These are phyloP conservation scores for Yamadazyma olivae DNA, from an alignment of 805 yeast genomes.

Conservation along the genomic window DNA sequence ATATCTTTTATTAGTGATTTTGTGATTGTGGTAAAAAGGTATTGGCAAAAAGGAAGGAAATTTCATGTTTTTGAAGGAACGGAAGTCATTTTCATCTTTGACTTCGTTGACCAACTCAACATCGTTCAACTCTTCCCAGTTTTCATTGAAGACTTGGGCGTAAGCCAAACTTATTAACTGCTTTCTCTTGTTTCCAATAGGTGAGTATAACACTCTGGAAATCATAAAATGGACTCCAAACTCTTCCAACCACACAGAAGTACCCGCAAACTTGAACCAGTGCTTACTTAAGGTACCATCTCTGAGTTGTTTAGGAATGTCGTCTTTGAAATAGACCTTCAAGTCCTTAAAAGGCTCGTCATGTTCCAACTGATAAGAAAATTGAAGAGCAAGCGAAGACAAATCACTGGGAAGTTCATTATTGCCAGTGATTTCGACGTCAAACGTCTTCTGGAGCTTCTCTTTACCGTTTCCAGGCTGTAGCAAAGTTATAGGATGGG, in stretches of 20 bases:
- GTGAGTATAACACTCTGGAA: constrained; percentile 40
- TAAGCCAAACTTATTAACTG: constrained; percentile 41
- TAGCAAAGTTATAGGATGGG: constrained; percentile 5
- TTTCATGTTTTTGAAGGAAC: constrained; percentile 5
- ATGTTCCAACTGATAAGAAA: constrained; percentile 5
- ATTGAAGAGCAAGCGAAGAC: constrained; percentile 5
- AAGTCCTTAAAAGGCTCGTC: constrained; percentile 18
- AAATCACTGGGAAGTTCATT: constrained; percentile 7
- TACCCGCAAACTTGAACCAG: constrained; percentile 50
- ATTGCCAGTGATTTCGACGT: constrained; percentile 8
- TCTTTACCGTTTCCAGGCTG: constrained; percentile 4
- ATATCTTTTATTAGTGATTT: constrained; percentile 16
- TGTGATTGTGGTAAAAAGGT: constrained; percentile 26
- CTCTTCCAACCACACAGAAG: constrained; percentile 49
- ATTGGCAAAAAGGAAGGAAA: constrained; percentile 29
- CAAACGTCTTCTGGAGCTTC: too few species aligned
- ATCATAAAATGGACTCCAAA: constrained; percentile 48
- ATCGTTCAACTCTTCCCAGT: constrained; percentile 43
- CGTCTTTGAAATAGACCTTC: constrained; percentile 22
- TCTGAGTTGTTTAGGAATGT: constrained; percentile 17
- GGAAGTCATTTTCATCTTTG: constrained; percentile 9
- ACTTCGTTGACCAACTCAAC: constrained; percentile 20
- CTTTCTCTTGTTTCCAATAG: constrained; percentile 22
- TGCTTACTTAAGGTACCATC: constrained; percentile 17
- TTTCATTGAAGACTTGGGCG: constrained; percentile 42